Evolutionary conservation across 352 stramenopile genomes (phyloP).

Genomic region (Pythium aristosporum): DNA sequence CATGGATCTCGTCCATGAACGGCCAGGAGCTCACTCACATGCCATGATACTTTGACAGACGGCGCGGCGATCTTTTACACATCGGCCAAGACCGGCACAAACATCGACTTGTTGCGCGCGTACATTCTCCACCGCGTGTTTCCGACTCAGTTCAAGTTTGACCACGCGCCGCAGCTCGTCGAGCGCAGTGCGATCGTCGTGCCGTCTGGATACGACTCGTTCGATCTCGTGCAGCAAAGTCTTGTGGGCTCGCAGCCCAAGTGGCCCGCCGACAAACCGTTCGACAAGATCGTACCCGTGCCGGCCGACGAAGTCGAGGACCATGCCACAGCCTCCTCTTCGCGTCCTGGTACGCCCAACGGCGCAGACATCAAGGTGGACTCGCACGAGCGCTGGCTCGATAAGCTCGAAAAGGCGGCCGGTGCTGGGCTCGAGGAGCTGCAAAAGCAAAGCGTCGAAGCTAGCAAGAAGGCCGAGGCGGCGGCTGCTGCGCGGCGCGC

Average conservation of each 20-base stretch:
- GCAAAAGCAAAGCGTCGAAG: slow-evolving; percentile 84
- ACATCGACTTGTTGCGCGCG: slow-evolving; percentile 68
- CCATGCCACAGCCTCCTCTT: slow-evolving; percentile 12
- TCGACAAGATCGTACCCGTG: slow-evolving; percentile 76
- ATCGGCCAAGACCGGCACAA: slow-evolving; percentile 72
- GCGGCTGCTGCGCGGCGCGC: slow-evolving; percentile 62
- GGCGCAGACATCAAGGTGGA: slow-evolving; percentile 63
- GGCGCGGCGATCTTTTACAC: slow-evolving; percentile 79
- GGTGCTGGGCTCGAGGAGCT: slow-evolving; percentile 74
- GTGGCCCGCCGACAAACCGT: slow-evolving; percentile 74
- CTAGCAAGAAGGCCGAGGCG: slow-evolving; percentile 76
- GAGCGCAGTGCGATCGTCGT: slow-evolving; percentile 73
- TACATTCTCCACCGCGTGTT: slow-evolving; percentile 78
- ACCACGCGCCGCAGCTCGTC: slow-evolving; percentile 65
- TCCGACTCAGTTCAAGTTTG: slow-evolving; percentile 71
- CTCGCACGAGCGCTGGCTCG: slow-evolving; percentile 70
- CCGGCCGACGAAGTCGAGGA: slow-evolving; percentile 37
- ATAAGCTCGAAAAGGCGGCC: slow-evolving; percentile 80
- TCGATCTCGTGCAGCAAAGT: slow-evolving; percentile 72
- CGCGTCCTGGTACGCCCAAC: background rate
- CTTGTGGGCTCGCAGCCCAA: slow-evolving; percentile 71
- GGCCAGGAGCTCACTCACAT: background rate
- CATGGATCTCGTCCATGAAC: background rate
- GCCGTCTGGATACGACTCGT: slow-evolving; percentile 77
- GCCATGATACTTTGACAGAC: slow-evolving; percentile 31